A percentile compares a stretch with the other conserved stretches of the same genome.
Evolutionary conservation across 176 grass and related monocot genomes (phyloP).

Genomic region (Ensete ventricosum): DNA sequence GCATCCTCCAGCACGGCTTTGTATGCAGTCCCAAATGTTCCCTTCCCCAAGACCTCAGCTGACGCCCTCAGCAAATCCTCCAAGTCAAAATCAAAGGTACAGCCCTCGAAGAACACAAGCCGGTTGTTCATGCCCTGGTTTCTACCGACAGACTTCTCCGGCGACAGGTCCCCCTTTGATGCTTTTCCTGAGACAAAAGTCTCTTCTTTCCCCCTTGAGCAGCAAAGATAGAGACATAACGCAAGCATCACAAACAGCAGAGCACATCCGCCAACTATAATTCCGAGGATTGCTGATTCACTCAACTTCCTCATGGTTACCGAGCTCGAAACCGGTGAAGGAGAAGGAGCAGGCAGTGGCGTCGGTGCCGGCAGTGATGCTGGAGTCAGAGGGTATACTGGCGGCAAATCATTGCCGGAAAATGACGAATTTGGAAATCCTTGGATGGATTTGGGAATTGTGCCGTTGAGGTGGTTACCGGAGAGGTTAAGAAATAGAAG

Average conservation of each 20-base stretch:
- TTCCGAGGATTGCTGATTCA: constrained; percentile 59
- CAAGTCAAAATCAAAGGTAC: constrained; percentile 70
- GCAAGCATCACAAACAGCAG: constrained; percentile 30
- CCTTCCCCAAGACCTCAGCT: constrained; percentile 89
- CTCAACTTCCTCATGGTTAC: constrained; percentile 13
- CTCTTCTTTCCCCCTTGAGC: constrained; percentile 27
- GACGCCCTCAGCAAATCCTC: constrained; percentile 91
- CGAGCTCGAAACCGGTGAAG: background rate
- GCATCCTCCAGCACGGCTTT: constrained; percentile 85
- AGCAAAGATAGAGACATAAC: constrained; percentile 40
- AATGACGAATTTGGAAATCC: constrained; percentile 42
- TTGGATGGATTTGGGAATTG: constrained; percentile 36
- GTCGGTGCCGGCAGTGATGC: background rate
- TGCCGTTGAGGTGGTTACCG: constrained; percentile 59
- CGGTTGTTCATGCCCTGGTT: constrained; percentile 59
- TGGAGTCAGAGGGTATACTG: background rate
- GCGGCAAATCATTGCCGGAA: constrained; percentile 38
- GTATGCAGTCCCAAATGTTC: constrained; percentile 81
- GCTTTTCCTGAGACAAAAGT: background rate
- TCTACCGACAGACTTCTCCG: constrained; percentile 64
- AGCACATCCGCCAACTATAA: constrained; percentile 52
- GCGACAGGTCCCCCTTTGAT: constrained; percentile 26
- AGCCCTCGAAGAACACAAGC: constrained; percentile 80
- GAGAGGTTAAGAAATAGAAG: constrained; percentile 70
- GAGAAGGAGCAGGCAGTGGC: background rate